Evolutionary conservation across 176 grass and related monocot genomes (phyloP), one percentile per base, ranked within the genome.

Genomic region (Themeda triandra): DNA sequence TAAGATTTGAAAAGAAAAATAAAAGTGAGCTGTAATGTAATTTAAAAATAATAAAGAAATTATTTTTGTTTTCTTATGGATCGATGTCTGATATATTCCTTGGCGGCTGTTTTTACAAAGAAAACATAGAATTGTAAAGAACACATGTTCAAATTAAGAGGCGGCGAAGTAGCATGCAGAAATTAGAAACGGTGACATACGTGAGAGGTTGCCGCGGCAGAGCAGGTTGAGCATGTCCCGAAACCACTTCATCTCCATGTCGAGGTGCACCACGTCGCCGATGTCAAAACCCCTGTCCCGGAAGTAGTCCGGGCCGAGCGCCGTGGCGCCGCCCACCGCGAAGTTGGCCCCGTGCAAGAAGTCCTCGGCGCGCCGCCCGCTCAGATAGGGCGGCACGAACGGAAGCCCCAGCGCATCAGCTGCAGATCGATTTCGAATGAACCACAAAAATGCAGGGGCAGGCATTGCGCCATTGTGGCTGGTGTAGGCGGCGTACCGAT

Each of bases 331-430:
- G 33, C 83, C 93, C 10, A 95, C 93, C 2, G 96, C 96, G 45
- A 98, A 98, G 90, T 98, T 98, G 58, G 80, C 96, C 23, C 96
- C 96, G 53, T 83, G 48, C 35, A 41, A 80, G 80, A 98, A 92
- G 29, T 85, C 91, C 31, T 86, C 69, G 2, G 53, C 85, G 31
- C 21, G 83, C 18, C 60, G 21, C 37, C 82, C 89, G 42, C 89
- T 84, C 15, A 88, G 68, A 76, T 95, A 98, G 23, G 93, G 85
- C 76, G 48, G 77, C 66, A 92, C 72, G 66, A 88, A 86, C 45
- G 90, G 90, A 27, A 92, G 69, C 23, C 84, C 87, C 83, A 92
- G 11, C 32, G 90, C 78, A 11, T 86, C 80, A 15, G 90, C 90
- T 92, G 76, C 62, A 71, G 44, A 4, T 23, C 33, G 8, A 21